Percentiles rank a stretch among this genome's conserved stretches.
Conservation (phyloP, 768 basidiomycete species). For the Boletus huronensis region DNA sequence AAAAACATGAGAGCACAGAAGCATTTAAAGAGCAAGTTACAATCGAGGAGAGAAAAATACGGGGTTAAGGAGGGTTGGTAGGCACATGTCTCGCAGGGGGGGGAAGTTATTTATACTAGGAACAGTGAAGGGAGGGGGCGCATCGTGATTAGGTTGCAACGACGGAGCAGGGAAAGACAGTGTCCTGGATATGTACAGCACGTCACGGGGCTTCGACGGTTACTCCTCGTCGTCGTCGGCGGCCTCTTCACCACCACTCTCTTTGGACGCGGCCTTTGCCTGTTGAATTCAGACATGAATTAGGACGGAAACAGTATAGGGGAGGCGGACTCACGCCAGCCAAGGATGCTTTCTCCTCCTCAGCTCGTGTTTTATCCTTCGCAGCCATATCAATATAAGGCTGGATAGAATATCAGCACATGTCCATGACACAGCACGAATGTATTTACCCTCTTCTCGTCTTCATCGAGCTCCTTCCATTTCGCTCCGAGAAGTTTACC, state of each 20-base stretch:
- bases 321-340: constrained; percentile 33
- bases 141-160: constrained; percentile 20
- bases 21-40: constrained; percentile 23
- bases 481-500: constrained; percentile 94
- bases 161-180: constrained; percentile 3
- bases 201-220: constrained; percentile 9
- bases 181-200: constrained; percentile 19
- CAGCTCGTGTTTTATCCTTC: constrained; percentile 83
- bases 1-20: constrained; percentile 28
- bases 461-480: constrained; percentile 93
- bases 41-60: constrained; percentile 7
- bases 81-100: constrained; percentile 28
- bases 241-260: constrained; percentile 37
- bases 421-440: neutral
- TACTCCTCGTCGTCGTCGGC: constrained; percentile 43
- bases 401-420: constrained; percentile 37
- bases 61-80: constrained; percentile 17
- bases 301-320: neutral
- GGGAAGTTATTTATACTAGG: constrained; percentile 20
- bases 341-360: constrained; percentile 64
- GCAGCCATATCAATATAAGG: constrained; percentile 87
- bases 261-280: constrained; percentile 34
- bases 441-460: constrained; percentile 80
- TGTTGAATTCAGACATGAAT: constrained; percentile 9
- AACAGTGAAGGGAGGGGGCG: constrained; percentile 3